Evolutionary conservation across 805 yeast genomes (phyloP), one percentile per base, ranked within the genome.

Genomic region (Yarrowia alimentaria): DNA sequence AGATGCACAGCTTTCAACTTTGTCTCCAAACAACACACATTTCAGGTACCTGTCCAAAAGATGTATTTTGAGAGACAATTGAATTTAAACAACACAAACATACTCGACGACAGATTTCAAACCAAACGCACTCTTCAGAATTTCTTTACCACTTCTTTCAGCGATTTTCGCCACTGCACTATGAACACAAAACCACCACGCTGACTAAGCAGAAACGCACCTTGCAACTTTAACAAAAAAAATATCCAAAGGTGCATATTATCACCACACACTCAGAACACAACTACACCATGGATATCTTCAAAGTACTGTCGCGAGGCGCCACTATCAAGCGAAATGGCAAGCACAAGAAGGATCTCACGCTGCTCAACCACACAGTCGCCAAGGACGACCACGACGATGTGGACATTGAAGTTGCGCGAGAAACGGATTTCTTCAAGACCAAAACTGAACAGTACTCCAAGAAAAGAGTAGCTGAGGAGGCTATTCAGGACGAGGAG

Each of bases 351-450:
- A 33, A 68, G 52, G 68, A 60, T 50, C 57, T 64, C 16, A 51
- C 56, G 20, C 37, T 58, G 29, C 54, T 67, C 56, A 47, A 52
- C 50, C 42, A 54, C 54, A 57, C 53, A 11, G 62, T 61, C 26
- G 54, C 54, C 14, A 30, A 60, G 24, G 67, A 65, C 51, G 72
- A 72, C 53, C 69, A 71, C 52, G 69, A 68, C 50, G 58, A 65
- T n/a, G 57, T 76, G 11, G 66, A 70, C 24, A 69, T 64, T 32
- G 79, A 79, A 55, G 76, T 85, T 12, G 83, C 79, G 16, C 78
- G 74, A 58, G 96, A 89, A 57, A 72, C 83, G 14, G 96, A 91
- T 68, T 91, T 91, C 68, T 91, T 91, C 70, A 81, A 77, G 57
- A 76, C 81, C 33, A 79, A 67, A 54, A 30, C 55, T 4, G 42